Conservation (phyloP, 441 rosid genomes). For the Gossypium davidsonii region DNA sequence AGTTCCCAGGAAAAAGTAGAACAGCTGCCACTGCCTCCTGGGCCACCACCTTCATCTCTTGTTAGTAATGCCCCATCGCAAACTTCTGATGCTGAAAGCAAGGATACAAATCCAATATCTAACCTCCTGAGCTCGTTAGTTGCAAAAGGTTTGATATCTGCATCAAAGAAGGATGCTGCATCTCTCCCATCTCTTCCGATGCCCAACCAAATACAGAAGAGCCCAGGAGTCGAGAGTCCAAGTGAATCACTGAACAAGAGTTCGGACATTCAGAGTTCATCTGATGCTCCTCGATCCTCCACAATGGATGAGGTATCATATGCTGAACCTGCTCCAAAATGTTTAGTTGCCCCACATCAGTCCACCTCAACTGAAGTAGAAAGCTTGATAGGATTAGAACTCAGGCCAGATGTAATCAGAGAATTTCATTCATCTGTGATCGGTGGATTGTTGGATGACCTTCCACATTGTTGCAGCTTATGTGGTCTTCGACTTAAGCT, state of each 20-base stretch:
- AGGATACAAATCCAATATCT: slow-evolving; percentile 58
- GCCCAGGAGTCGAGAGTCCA: slow-evolving; percentile 23
- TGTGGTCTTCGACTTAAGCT: slow-evolving; percentile 74
- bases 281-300: slow-evolving; percentile 20
- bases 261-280: slow-evolving; percentile 28
- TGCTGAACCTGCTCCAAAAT: slow-evolving; percentile 30
- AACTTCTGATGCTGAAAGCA: slow-evolving; percentile 35
- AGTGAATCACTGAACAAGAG: slow-evolving; percentile 21
- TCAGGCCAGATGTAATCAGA: slow-evolving; percentile 69
- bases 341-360: slow-evolving; percentile 24
- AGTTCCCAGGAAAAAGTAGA: slow-evolving; percentile 37
- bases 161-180: slow-evolving; percentile 49
- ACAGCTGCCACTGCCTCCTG: slow-evolving; percentile 39
- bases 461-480: slow-evolving; percentile 62
- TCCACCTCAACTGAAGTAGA: slow-evolving; percentile 26
- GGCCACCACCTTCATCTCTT: slow-evolving; percentile 34
- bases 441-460: slow-evolving; percentile 48
- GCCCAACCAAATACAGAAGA: slow-evolving; percentile 31
- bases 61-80: slow-evolving; percentile 27
- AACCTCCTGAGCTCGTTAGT: slow-evolving; percentile 81
- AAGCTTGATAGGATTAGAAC: slow-evolving; percentile 65
- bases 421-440: slow-evolving; percentile 74
- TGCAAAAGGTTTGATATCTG: slow-evolving; percentile 86
- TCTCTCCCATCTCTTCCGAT: slow-evolving; percentile 27
- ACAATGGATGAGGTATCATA: slow-evolving; percentile 26